Conservation (phyloP, 352 stramenopile species). For the Peronospora destructor region DNA sequence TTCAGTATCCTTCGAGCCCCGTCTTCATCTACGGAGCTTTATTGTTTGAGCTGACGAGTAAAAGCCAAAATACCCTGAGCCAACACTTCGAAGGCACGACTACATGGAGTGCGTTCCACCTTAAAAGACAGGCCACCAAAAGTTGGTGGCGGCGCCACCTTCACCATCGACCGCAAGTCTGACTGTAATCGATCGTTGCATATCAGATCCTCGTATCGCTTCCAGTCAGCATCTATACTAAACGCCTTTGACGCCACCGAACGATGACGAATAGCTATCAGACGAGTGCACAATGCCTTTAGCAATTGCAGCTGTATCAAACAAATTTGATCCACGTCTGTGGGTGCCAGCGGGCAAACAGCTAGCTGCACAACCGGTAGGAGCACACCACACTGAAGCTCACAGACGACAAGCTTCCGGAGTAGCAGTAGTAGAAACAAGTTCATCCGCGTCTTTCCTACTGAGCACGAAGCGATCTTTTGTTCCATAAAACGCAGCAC, state of each 20-base stretch:
- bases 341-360: constrained; percentile 31
- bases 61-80: constrained; percentile 40
- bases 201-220: constrained; percentile 30
- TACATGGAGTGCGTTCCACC: constrained; percentile 19
- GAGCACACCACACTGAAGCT: constrained; percentile 21
- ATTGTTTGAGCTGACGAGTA: constrained; percentile 20
- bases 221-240: constrained; percentile 15
- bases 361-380: constrained; percentile 36
- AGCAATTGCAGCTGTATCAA: constrained; percentile 50
- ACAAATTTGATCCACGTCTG: constrained; percentile 30
- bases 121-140: constrained; percentile 6
- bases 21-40: constrained; percentile 27
- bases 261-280: constrained; percentile 20
- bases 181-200: constrained; percentile 45
- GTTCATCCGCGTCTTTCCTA: constrained; percentile 37
- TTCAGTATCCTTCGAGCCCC: constrained; percentile 15
- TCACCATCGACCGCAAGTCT: constrained; percentile 33
- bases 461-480: constrained; percentile 39
- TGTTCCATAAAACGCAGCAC: constrained; percentile 40
- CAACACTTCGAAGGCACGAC: constrained; percentile 34
- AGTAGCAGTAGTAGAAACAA: constrained; percentile 49
- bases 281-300: constrained; percentile 35
- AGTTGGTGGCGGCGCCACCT: constrained; percentile 1
- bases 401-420: constrained; percentile 35
- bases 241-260: constrained; percentile 1